A percentile compares a stretch with the other conserved stretches of the same genome.
Conservation (phyloP, 176 grass and related monocot species). For the Zea mays region Zm-B73-REFERENCE-NAM-5.0 NC_050096.1:81012501-81013000, state of each 20-base stretch:
- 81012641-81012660: conserved; percentile 36
- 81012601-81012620: conserved; percentile 85
- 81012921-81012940: conserved; percentile 94
- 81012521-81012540: conserved; percentile 3
- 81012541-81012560: conserved; percentile 63
- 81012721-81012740: conserved; percentile 89
- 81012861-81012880: conserved; percentile 7
- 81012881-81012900: conserved; percentile 13
- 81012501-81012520: background rate
- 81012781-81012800: conserved; percentile 99
- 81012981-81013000: background rate
- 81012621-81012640: conserved; percentile 88
- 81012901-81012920: conserved; percentile 83
- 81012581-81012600: conserved; percentile 90
- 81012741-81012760: conserved; percentile 96
- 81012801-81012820: conserved; percentile 95
- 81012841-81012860: conserved; percentile 10
- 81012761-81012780: conserved; percentile 90
- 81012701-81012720: background rate
- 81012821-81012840: conserved; percentile 54
- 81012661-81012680: background rate
- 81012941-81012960: conserved; percentile 92
- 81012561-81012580: conserved; percentile 91
- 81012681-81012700: conserved; percentile 28
- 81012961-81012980: conserved; percentile 35